Conservation (phyloP, 768 basidiomycete genomes). For the Cytidiella melzeri region DNA sequence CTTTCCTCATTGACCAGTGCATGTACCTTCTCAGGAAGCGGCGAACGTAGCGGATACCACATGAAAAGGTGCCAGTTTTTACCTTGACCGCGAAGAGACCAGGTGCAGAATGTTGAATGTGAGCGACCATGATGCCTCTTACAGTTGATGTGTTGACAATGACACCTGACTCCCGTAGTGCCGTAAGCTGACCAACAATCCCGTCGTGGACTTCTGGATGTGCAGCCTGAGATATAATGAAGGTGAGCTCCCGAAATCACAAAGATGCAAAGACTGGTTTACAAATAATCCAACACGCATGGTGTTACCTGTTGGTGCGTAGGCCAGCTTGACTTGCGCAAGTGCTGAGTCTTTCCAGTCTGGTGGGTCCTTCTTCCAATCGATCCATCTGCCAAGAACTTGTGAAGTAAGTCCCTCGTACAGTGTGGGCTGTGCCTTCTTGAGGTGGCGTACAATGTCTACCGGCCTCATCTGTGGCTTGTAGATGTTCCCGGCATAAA, state of each 20-base stretch:
- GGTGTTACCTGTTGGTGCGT: neutral
- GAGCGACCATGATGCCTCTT: slow-evolving; percentile 26
- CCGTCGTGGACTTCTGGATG: neutral
- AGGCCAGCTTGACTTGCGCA: neutral
- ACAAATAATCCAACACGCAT: neutral
- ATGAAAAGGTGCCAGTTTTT: slow-evolving; percentile 25
- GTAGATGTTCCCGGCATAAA: no score
- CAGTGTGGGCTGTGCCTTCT: neutral
- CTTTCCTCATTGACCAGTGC: slow-evolving; percentile 22
- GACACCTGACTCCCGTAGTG: neutral
- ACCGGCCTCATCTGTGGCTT: neutral
- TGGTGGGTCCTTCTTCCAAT: neutral
- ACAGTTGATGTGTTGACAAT: slow-evolving; percentile 18
- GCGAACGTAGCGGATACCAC: slow-evolving; percentile 23
- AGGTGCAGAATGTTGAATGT: slow-evolving; percentile 19
- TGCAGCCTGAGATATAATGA: neutral
- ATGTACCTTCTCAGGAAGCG: slow-evolving; percentile 18
- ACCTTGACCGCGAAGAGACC: slow-evolving; percentile 21
- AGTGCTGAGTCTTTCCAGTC: neutral
- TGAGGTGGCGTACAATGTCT: neutral
- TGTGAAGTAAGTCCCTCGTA: neutral
- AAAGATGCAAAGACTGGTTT: neutral
- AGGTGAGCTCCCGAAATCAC: neutral
- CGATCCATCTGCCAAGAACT: neutral
- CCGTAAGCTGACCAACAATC: neutral